Evolutionary conservation across 1,284 basidiomycete genomes (phyloP), one percentile per base, ranked within the genome.

Genomic region (Peniophora sp.): DNA sequence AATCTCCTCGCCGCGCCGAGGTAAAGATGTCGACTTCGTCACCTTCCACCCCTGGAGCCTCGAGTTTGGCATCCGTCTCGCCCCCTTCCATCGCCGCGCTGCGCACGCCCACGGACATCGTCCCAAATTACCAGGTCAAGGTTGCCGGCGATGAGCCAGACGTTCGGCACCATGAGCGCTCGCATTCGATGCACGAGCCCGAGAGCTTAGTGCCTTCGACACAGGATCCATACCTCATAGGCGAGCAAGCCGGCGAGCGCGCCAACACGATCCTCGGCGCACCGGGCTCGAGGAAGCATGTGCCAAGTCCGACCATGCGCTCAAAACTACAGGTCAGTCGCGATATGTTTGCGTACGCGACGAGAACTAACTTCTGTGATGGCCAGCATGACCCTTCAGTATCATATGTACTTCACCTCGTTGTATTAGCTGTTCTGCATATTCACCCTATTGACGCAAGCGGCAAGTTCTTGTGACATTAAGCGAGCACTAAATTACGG

Each of bases 31-130:
- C 3, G 52, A 61, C 24, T 18, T 34, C 52, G 6, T 37, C 39
- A 51, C 56, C 74, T 23, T 68, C 72, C 34, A 75, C 76, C 0
- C 76, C 70, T 0, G 72, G 74, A 0, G 67, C 74, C 0, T 72
- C 69, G 1, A 74, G 70, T 55, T 74, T 75, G 1, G 68, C 66
- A 0, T 72, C 72, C 18, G 69, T 74, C 0, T 75, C 76, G 0
- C 76, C 76, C 2, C 75, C 78, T 2, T 78, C 76, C 2, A 73
- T 75, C 0, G 72, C 68, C 0, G 75, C 77, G 10, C 78, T 78
- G 0, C 69, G 71, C 8, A 80, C 79, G 1, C 78, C 78, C 0
- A 62, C 69, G 20, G 43, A 45, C 1, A 70, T 74, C 15, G 65
- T 66, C 56, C 74, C 75, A 48, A 75, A 78, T 48, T 61, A 65